These are phyloP conservation scores for Starmera quercuum DNA, from an alignment of 805 yeast genomes.

Conservation along the genomic window DNA sequence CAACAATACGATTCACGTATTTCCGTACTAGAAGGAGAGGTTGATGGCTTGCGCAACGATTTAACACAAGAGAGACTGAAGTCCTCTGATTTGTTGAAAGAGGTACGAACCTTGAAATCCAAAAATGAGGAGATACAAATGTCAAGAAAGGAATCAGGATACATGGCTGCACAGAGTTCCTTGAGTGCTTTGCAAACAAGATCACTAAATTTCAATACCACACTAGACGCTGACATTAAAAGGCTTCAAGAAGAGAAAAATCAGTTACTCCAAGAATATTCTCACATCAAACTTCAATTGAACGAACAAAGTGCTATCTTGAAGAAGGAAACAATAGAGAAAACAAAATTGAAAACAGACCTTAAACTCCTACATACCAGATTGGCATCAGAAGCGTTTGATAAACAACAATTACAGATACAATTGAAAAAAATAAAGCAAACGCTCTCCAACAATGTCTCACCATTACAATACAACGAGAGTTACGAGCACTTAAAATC, in stretches of 20 bases:
- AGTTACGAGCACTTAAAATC: conserved; percentile 11
- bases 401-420: conserved; percentile 40
- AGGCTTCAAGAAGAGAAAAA: conserved; percentile 19
- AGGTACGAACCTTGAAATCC: conserved; percentile 17
- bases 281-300: conserved; percentile 40
- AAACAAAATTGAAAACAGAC: conserved; percentile 45
- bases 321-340: conserved; percentile 36
- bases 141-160: conserved; percentile 14
- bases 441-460: conserved; percentile 18
- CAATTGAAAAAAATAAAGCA: conserved; percentile 30
- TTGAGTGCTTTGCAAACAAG: conserved; percentile 9
- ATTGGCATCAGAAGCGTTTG: conserved; percentile 57
- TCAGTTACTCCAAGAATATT: conserved; percentile 30
- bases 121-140: conserved; percentile 26
- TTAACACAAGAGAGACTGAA: conserved; percentile 22
- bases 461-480: conserved; percentile 19
- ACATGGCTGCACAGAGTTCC: conserved; percentile 18
- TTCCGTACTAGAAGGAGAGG: conserved; percentile 25
- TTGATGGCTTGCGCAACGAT: conserved; percentile 8
- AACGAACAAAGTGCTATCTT: conserved; percentile 44
- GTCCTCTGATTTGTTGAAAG: conserved; percentile 21
- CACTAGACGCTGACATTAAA: no score
- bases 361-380: conserved; percentile 53
- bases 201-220: conserved; percentile 13
- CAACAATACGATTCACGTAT: conserved; percentile 34